phyloP scores from a whole-genome alignment of 139 green algal genomes.

The Coccomyxa sp. region DNA sequence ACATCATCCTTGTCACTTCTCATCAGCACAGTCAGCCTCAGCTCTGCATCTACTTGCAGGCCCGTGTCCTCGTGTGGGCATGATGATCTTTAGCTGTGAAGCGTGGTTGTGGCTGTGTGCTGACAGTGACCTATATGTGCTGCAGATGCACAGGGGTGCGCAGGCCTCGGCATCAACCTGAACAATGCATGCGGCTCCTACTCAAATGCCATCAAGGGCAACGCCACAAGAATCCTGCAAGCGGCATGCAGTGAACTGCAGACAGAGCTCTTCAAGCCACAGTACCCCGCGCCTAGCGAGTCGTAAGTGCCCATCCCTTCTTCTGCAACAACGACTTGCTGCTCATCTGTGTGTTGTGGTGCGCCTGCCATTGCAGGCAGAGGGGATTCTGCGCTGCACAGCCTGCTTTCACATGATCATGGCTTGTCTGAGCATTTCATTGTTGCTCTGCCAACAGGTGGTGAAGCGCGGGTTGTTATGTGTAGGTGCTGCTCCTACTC shows the following conservation, averaged over 20 bases:
- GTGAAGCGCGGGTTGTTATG: background rate
- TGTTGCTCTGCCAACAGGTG: background rate
- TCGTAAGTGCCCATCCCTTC: background rate
- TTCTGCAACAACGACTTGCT: background rate
- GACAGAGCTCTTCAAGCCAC: background rate
- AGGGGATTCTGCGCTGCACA: background rate
- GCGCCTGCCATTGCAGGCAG: background rate
- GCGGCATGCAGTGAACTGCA: background rate
- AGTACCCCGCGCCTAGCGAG: background rate
- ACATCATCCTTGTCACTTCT: too few species aligned
- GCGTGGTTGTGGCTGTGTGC: background rate
- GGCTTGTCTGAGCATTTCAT: background rate
- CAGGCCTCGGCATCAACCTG: background rate
- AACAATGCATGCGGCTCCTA: background rate
- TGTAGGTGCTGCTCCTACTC: background rate
- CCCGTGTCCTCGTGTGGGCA: too few species aligned
- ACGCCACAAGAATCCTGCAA: background rate
- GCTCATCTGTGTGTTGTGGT: background rate
- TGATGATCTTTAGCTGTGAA: too few species aligned
- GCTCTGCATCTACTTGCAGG: too few species aligned
- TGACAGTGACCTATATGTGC: background rate
- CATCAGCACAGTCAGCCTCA: too few species aligned
- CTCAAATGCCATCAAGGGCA: slow-evolving; percentile 1
- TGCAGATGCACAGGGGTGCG: background rate
- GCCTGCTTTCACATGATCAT: background rate